These are phyloP conservation scores for Sisymbrium irio DNA, from an alignment of 345 rosid genomes.

Conservation along the genomic window DNA sequence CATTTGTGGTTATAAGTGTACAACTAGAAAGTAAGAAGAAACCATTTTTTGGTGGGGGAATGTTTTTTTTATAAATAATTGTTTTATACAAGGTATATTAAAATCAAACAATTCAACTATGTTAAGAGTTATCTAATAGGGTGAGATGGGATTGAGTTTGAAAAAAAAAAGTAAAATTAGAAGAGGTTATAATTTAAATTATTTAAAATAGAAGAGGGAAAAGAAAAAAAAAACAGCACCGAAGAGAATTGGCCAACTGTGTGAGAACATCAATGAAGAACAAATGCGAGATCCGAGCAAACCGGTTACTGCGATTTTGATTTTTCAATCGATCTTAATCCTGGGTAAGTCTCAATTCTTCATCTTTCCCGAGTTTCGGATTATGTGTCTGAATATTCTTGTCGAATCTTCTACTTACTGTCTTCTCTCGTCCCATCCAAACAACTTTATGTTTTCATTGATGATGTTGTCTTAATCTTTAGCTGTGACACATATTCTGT, in stretches of 20 bases:
- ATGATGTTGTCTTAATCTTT: not conserved
- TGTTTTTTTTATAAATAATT: too few relatives aligned
- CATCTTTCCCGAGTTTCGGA: not conserved
- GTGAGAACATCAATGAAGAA: constrained; percentile 5
- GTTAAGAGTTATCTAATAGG: not conserved
- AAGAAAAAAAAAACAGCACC: not conserved
- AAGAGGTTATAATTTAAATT: not conserved
- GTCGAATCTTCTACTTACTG: not conserved
- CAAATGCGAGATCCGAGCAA: constrained; percentile 15
- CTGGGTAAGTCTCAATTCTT: constrained; percentile 12
- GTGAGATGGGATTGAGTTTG: not conserved
- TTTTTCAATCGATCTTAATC: not conserved
- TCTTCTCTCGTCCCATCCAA: not conserved
- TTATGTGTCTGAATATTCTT: not conserved
- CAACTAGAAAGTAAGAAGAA: not conserved
- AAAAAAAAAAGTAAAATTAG: not conserved
- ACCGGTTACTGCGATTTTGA: not conserved
- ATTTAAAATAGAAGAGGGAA: not conserved
- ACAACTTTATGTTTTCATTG: not conserved
- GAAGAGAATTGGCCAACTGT: constrained; percentile 1
- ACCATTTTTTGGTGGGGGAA: not conserved
- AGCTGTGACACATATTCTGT: not conserved
- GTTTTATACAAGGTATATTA: too few relatives aligned
- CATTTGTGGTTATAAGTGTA: not conserved
- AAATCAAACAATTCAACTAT: not conserved